phyloP scores from a whole-genome alignment of 2,329 filamentous ascomycete species.

The Fusarium austroafricanum region DNA sequence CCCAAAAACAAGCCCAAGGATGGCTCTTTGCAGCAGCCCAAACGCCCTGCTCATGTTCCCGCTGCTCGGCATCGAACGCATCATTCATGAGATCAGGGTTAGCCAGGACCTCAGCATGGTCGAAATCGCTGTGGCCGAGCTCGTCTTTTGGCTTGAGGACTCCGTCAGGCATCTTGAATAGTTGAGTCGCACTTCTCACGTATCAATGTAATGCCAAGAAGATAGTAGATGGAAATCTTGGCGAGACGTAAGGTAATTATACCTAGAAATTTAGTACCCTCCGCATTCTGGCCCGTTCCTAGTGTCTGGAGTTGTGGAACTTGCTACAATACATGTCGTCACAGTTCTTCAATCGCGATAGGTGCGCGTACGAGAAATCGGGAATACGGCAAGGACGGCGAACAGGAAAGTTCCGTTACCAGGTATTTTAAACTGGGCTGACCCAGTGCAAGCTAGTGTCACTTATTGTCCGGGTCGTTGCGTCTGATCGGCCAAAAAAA shows the following conservation, averaged over 20 bases:
- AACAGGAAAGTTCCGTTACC: background rate
- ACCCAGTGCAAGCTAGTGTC: conserved; percentile 6
- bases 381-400: conserved; percentile 5
- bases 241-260: conserved; percentile 14
- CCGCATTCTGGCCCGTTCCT: conserved; percentile 1
- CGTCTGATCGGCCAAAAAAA: background rate
- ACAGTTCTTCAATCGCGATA: background rate
- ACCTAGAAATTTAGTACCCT: background rate
- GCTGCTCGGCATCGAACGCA: conserved; percentile 52
- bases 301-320: conserved; percentile 4
- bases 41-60: conserved; percentile 55
- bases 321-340: background rate
- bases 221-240: background rate
- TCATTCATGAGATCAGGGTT: conserved; percentile 38
- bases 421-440: conserved; percentile 1
- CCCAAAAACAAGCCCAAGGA: conserved; percentile 61
- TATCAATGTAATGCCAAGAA: background rate
- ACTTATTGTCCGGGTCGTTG: background rate
- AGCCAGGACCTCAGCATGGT: conserved; percentile 21
- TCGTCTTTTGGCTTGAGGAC: conserved; percentile 14
- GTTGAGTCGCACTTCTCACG: background rate
- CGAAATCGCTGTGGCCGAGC: conserved; percentile 26
- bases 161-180: conserved; percentile 9
- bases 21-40: conserved; percentile 54
- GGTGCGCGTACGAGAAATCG: conserved; percentile 11